Base-by-base conservation (phyloP, 495 filamentous ascomycete genomes). In the Penicillium longicatenatum region DNA sequence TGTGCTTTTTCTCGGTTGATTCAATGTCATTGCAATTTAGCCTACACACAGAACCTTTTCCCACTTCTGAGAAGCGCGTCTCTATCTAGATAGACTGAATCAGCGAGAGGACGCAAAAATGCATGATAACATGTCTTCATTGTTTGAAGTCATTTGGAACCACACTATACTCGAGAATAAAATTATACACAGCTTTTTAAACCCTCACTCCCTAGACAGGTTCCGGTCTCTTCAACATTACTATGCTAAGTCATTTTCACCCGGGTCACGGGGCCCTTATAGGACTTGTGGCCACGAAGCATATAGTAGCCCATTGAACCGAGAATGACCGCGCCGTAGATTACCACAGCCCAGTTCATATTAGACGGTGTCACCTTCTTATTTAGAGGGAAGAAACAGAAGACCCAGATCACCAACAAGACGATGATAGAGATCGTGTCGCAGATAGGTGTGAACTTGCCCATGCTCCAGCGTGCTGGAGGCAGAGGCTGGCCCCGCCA, bases 261-360 rank as follows among this genome's bases (percentile, higher is more conserved):
- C 35, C 58, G 52, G 45, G 54, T 50, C 1, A 70, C 67, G 6
- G 65, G 67, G 11, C 51, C 47, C 6, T 61, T 52, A 24, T 66
- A 66, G 16, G 56, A 17, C 22, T 54, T 37, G 17, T 52, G 45
- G 21, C 55, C 67, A 8, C 54, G 39, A 14, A 63, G 8, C 14
- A 54, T 37, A 61, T 75, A 77, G 37, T 70, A 70, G 6, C 60
- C 55, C 8, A 66, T 44, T 0, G 71, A 63, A 29, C 71, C 58
- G 0, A 70, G 20, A 30, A 75, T 61, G 10, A 75, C 65, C 2
- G 43, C 63, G 1, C 58, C 59, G 48, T 70, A 79, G 9, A 79
- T 76, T 20, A 75, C 63, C 9, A 71, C 59, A 29, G 62, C 72
- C 67, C 74, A 80, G 59, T 81, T 80, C 74, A 79, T 76, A 4